These are phyloP conservation scores for Colletotrichum cereale DNA, from an alignment of 2,329 filamentous ascomycete species.

Conservation along the genomic window DNA sequence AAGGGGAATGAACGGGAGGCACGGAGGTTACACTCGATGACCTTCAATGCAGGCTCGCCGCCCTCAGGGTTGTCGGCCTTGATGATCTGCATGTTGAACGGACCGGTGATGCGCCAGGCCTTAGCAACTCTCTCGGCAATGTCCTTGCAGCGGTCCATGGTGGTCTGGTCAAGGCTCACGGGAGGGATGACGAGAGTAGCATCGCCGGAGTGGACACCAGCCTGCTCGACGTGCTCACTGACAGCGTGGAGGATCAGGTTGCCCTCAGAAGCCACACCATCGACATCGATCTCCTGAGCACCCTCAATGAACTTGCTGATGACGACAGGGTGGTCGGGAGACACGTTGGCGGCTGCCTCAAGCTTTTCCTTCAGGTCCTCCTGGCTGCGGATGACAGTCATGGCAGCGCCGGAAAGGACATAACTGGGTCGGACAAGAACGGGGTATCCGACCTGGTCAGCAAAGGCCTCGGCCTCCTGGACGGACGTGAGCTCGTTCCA, in stretches of 20 bases:
- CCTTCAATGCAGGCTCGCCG: constrained; percentile 84
- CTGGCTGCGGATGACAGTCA: constrained; percentile 94
- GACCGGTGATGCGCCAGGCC: constrained; percentile 96
- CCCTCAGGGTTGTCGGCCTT: constrained; percentile 85
- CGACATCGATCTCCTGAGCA: constrained; percentile 95
- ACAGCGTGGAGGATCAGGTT: constrained; percentile 92
- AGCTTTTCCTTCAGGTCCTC: constrained; percentile 96
- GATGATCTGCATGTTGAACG: constrained; percentile 99
- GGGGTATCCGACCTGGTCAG: constrained; percentile 87
- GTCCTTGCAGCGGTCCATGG: constrained; percentile 90
- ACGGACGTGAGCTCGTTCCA: constrained; percentile 98
- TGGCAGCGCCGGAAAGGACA: constrained; percentile 96
- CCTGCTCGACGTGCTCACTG: constrained; percentile 95
- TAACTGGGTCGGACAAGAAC: constrained; percentile 96
- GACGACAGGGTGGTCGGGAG: constrained; percentile 96
- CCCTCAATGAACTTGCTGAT: constrained; percentile 99
- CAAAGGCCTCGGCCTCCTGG: constrained; percentile 88
- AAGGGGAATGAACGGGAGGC: constrained; percentile 98
- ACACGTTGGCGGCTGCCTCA: constrained; percentile 88
- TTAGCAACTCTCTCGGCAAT: constrained; percentile 97
- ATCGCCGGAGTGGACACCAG: constrained; percentile 97
- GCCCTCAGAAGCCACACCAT: constrained; percentile 89
- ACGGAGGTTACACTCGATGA: constrained; percentile 98
- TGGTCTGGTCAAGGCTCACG: constrained; percentile 78
- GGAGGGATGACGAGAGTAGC: constrained; percentile 95